A percentile compares a stretch with the other conserved stretches of the same genome.
Evolutionary conservation across 1,284 basidiomycete genomes (phyloP).

Genomic region (Naganishia sp.): DNA sequence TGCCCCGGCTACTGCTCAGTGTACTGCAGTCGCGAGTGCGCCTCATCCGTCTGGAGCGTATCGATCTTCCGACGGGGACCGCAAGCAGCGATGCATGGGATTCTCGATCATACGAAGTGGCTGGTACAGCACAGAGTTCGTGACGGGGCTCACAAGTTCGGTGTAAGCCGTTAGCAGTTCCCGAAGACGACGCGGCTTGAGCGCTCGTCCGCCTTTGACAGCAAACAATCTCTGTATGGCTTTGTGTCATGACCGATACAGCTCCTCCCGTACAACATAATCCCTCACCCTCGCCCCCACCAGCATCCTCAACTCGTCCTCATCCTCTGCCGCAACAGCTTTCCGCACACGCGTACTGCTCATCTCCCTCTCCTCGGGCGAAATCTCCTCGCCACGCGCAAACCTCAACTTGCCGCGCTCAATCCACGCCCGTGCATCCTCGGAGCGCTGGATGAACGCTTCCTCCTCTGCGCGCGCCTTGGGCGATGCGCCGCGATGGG

Average conservation of each 20-base stretch:
- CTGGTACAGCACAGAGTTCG: too few relatives aligned
- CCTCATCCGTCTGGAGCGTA: too few relatives aligned
- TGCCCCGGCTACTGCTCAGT: neutral
- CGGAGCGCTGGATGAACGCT: slow-evolving; percentile 28
- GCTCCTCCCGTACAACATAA: slow-evolving; percentile 59
- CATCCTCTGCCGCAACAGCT: slow-evolving; percentile 54
- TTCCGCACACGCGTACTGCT: slow-evolving; percentile 74
- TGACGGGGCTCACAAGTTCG: too few relatives aligned
- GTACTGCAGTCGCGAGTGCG: too few relatives aligned
- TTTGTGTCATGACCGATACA: slow-evolving; percentile 57
- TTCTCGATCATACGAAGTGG: too few relatives aligned
- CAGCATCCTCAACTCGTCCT: slow-evolving; percentile 53
- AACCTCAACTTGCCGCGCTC: slow-evolving; percentile 57
- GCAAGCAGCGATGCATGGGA: too few relatives aligned
- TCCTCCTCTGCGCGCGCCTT: slow-evolving; percentile 45
- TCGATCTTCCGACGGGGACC: too few relatives aligned
- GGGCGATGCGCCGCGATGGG: slow-evolving; percentile 57
- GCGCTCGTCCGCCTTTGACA: too few relatives aligned
- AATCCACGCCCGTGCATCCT: slow-evolving; percentile 56
- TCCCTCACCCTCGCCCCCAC: slow-evolving; percentile 56
- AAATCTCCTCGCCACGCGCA: slow-evolving; percentile 54
- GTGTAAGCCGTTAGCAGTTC: too few relatives aligned
- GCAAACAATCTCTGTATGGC: neutral
- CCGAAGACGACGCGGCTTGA: too few relatives aligned
- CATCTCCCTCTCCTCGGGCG: slow-evolving; percentile 59